Evolutionary conservation across 148 eudicot genomes (phyloP), one percentile per base, ranked within the genome.

Genomic region (Rhododendron ovatum): DNA sequence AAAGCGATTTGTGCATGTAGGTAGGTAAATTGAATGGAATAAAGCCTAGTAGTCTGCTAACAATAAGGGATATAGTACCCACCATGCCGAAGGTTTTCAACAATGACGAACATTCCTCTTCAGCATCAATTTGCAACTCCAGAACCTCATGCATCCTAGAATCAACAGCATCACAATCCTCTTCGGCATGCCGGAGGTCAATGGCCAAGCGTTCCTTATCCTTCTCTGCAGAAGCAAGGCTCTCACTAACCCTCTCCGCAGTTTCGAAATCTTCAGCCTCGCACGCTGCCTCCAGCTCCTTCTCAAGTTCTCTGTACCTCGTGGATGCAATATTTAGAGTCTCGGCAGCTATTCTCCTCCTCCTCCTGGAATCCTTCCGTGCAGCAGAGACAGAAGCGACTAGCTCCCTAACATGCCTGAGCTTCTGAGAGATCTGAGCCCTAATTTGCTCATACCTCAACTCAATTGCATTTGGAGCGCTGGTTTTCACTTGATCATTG

Each of bases 201-300:
- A 79, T 86, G 28, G 88, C 81, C 84, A 92, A 86, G 35, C 24
- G 43, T 87, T 91, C 94, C 84, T 88, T 95, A 65, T 93, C 94
- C 89, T 90, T 91, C 78, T 95, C 96, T 28, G 95, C 94, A 83
- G 91, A 86, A 30, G 92, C 92, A 77, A 95, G 93, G 76, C 89
- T 92, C 84, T 92, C 96, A 84, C 98, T 93, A 59, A 95, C 90
- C 73, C 85, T 87, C 41, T 95, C 98, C 4, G 98, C 98, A 74
- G 78, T 90, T 92, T 95, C 98, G 51, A 95, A 95, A 88, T 95
- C 98, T 86, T 95, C 98, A 39, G 93, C 93, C 90, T 95, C 98
- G 83, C 95, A 93, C 11, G 98, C 98, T 86, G 91, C 96, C 87
- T 93, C 96, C 65, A 95, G 90, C 87, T 91, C 88, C 91, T 91